Evolutionary conservation across 768 basidiomycete species (phyloP).

Genomic region (Suillus lakei): DNA sequence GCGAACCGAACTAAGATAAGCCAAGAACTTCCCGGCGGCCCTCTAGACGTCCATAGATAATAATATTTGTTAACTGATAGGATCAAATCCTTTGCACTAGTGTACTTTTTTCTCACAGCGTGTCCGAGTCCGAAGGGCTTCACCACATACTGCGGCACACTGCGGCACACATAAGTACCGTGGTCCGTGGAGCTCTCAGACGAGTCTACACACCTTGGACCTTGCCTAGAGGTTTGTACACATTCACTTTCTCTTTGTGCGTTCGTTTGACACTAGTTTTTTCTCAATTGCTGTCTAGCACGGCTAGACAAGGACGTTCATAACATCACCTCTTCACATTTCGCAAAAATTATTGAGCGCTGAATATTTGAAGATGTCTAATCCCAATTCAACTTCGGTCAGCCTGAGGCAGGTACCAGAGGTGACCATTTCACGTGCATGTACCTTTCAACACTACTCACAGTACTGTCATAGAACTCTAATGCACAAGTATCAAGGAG

Average conservation of each 20-base stretch:
- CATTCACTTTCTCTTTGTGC: not conserved
- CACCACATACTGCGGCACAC: slow-evolving; percentile 1
- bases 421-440: slow-evolving; percentile 10
- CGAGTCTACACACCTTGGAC: not conserved
- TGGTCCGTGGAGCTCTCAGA: not conserved
- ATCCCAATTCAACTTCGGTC: slow-evolving; percentile 2
- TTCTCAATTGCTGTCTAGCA: not conserved
- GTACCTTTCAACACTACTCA: slow-evolving; percentile 1
- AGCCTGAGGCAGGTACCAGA: slow-evolving; percentile 11
- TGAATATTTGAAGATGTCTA: not conserved
- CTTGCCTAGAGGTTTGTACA: not conserved
- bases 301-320: not conserved
- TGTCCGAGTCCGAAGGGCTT: slow-evolving; percentile 10
- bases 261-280: not conserved
- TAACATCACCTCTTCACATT: not conserved
- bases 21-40: slow-evolving; percentile 16
- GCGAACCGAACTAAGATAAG: slow-evolving; percentile 32
- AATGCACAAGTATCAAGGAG: not conserved
- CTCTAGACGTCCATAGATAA: too few species aligned
- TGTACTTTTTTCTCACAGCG: slow-evolving; percentile 15
- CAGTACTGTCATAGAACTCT: slow-evolving; percentile 1
- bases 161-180: not conserved
- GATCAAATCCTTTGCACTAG: not conserved
- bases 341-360: not conserved
- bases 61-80: too few species aligned